Percentiles rank a stretch among this genome's conserved stretches.
Evolutionary conservation across 148 eudicot genomes (phyloP).

Genomic region (Gaultheria prostrata): DNA sequence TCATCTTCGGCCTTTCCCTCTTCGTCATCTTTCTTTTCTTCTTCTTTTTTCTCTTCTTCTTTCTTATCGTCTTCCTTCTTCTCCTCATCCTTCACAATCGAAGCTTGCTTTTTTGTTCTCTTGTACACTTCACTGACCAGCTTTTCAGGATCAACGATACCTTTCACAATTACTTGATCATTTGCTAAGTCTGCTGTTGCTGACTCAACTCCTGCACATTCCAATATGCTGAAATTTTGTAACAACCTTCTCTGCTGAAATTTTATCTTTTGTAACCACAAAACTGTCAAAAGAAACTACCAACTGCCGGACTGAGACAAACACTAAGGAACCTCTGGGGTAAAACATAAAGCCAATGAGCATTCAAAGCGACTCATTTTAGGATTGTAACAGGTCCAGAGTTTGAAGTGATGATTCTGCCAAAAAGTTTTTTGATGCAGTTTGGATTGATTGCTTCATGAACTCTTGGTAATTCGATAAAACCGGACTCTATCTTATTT

Average conservation of each 20-base stretch:
- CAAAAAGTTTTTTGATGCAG: background rate
- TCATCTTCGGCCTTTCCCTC: conserved; percentile 23
- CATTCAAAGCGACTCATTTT: background rate
- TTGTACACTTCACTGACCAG: conserved; percentile 48
- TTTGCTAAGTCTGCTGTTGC: conserved; percentile 57
- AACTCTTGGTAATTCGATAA: no score
- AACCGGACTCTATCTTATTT: background rate
- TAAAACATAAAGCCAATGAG: background rate
- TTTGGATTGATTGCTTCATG: background rate
- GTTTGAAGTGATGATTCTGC: no score
- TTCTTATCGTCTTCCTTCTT: conserved; percentile 31
- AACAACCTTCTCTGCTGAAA: background rate
- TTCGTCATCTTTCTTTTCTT: conserved; percentile 10
- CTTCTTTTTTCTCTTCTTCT: conserved; percentile 21
- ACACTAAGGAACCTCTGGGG: background rate
- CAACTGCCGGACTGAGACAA: no score
- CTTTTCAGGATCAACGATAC: conserved; percentile 42
- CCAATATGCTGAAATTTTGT: background rate
- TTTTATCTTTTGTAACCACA: background rate
- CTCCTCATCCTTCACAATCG: conserved; percentile 34
- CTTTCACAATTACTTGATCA: conserved; percentile 49
- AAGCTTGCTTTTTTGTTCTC: conserved; percentile 53
- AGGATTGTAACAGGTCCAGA: background rate
- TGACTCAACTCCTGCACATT: conserved; percentile 55
- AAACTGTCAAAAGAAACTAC: background rate